These are phyloP conservation scores for Fusarium sulawesiense DNA, from an alignment of 2,329 filamentous ascomycete genomes.

Conservation along the genomic window DNA sequence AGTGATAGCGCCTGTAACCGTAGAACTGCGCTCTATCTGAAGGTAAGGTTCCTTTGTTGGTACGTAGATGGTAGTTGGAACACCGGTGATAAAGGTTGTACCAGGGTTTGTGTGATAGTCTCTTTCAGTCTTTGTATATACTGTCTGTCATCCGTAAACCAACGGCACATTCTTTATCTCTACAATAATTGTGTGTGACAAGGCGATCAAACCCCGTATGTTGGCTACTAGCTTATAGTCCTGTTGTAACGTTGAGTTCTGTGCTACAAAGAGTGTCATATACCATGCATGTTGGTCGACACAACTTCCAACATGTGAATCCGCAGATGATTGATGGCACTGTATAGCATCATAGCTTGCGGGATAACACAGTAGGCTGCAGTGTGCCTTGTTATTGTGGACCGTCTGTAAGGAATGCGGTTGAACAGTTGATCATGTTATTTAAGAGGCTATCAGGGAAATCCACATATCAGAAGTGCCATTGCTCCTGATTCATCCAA, in stretches of 20 bases:
- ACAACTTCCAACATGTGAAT: neutral
- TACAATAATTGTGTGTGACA: neutral
- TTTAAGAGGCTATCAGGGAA: neutral
- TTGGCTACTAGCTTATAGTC: neutral
- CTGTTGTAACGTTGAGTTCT: constrained; percentile 26
- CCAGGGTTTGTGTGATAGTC: constrained; percentile 8
- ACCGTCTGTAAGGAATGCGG: neutral
- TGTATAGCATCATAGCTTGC: constrained; percentile 1
- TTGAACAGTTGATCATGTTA: neutral
- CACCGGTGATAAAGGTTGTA: neutral
- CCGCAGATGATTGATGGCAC: neutral
- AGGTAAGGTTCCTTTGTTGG: constrained; percentile 6
- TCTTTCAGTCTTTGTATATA: neutral
- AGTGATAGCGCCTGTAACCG: neutral
- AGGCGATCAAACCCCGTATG: neutral
- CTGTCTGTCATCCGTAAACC: neutral
- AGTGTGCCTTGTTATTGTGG: neutral
- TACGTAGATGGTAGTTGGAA: neutral
- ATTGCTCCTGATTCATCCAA: neutral
- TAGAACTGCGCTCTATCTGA: neutral
- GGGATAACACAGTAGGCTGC: neutral
- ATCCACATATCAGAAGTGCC: neutral
- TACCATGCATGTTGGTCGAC: neutral
- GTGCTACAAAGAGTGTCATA: neutral
- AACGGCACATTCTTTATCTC: neutral